These are phyloP conservation scores for Tulasnella sp. DNA, from an alignment of 768 basidiomycete genomes.

Conservation along the genomic window DNA sequence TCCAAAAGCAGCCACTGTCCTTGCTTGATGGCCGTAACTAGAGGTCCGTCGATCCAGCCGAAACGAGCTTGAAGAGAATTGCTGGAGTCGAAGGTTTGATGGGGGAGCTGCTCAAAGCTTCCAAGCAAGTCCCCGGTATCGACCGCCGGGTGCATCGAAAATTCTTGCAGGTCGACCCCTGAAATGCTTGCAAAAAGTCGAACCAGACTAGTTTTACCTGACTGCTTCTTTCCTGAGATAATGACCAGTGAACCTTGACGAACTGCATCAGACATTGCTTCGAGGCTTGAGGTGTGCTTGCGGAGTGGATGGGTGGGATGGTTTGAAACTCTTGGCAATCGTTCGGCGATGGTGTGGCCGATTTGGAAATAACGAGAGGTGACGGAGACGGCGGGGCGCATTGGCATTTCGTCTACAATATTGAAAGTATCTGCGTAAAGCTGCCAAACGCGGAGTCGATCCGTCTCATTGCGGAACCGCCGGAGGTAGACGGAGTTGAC, in stretches of 20 bases:
- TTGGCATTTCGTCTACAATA: slow-evolving; percentile 5
- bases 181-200: slow-evolving; percentile 68
- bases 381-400: slow-evolving; percentile 44
- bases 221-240: slow-evolving; percentile 69
- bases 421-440: slow-evolving; percentile 46
- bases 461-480: slow-evolving; percentile 77
- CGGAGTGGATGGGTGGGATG: slow-evolving; percentile 59
- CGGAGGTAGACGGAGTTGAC: slow-evolving; percentile 78
- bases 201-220: slow-evolving; percentile 81
- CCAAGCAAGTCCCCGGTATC: slow-evolving; percentile 95
- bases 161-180: slow-evolving; percentile 70
- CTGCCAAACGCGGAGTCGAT: slow-evolving; percentile 52
- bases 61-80: slow-evolving; percentile 48
- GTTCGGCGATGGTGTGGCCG: slow-evolving; percentile 57
- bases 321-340: background rate
- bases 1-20: slow-evolving; percentile 93
- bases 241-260: slow-evolving; percentile 87
- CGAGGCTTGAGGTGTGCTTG: slow-evolving; percentile 64
- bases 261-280: slow-evolving; percentile 74
- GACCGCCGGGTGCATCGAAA: slow-evolving; percentile 80
- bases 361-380: slow-evolving; percentile 54
- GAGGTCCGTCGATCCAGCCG: slow-evolving; percentile 94
- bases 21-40: slow-evolving; percentile 79
- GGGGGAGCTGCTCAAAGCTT: slow-evolving; percentile 83
- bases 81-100: background rate